Conservation (phyloP, 768 basidiomycete genomes). For the Hypholoma sublateritium region DNA sequence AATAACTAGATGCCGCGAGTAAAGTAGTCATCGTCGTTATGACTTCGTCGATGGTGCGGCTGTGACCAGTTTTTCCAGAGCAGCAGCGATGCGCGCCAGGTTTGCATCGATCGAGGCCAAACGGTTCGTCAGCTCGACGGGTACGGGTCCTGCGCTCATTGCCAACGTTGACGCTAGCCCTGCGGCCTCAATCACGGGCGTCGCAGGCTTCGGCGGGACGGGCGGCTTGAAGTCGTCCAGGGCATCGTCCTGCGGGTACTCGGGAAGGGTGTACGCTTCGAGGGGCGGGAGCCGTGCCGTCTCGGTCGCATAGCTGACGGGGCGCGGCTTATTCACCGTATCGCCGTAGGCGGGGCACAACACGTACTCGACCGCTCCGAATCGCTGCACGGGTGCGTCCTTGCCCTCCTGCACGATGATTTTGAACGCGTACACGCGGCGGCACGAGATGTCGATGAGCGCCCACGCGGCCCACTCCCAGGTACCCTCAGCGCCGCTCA, state of each 20-base stretch:
- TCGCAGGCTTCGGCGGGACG: constrained; percentile 24
- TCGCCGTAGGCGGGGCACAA: constrained; percentile 37
- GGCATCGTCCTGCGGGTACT: constrained; percentile 29
- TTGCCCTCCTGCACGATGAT: constrained; percentile 32
- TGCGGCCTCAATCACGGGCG: constrained; percentile 14
- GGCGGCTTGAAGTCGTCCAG: constrained; percentile 34
- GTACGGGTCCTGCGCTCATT: constrained; percentile 12
- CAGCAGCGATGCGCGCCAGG: constrained; percentile 35
- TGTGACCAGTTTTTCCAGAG: constrained; percentile 32
- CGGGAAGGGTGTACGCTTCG: constrained; percentile 17
- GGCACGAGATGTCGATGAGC: constrained; percentile 38
- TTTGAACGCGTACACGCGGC: constrained; percentile 40
- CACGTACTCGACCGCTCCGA: constrained; percentile 35
- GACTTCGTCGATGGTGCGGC: background rate
- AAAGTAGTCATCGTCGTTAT: background rate
- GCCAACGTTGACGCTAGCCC: background rate
- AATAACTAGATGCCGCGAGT: too few relatives aligned
- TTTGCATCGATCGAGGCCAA: constrained; percentile 35
- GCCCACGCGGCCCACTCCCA: constrained; percentile 41
- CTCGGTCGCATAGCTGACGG: constrained; percentile 36
- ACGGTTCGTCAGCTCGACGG: constrained; percentile 27
- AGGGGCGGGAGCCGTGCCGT: constrained; percentile 26
- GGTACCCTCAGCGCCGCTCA: constrained; percentile 18
- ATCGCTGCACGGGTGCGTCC: constrained; percentile 22
- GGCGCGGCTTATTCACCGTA: constrained; percentile 24